A percentile compares a stretch with the other conserved stretches of the same genome.
phyloP scores from a whole-genome alignment of 257 asterid species.

The Penstemon newberryi region DNA sequence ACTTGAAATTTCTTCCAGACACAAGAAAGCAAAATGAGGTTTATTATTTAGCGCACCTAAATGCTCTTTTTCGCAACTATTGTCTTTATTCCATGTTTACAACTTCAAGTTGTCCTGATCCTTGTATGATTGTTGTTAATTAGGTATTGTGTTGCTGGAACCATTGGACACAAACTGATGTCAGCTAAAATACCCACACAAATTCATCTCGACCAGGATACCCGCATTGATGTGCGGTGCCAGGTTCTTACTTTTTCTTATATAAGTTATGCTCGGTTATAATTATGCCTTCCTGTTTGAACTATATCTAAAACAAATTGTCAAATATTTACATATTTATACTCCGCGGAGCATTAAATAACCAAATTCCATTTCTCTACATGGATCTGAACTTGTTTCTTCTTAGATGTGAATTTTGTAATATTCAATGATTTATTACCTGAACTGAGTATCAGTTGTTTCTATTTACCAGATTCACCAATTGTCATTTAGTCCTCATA shows the following conservation, averaged over 20 bases:
- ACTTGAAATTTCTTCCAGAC: not conserved
- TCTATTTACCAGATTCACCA: slow-evolving; percentile 48
- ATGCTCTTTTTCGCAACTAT: not conserved
- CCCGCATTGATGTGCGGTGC: slow-evolving; percentile 80
- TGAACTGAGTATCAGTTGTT: not conserved
- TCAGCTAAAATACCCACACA: slow-evolving; percentile 69
- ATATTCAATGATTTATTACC: not conserved
- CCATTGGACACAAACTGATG: slow-evolving; percentile 75
- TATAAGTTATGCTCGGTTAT: not conserved
- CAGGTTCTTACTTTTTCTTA: slow-evolving; percentile 50
- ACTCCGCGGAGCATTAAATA: slow-evolving; percentile 2
- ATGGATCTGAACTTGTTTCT: slow-evolving; percentile 3
- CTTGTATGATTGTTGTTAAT: slow-evolving; percentile 19
- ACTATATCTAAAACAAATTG: not conserved
- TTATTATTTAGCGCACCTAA: not conserved
- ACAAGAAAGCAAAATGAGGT: not conserved
- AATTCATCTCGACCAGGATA: slow-evolving; percentile 56
- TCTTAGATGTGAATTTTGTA: not conserved
- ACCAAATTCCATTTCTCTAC: not conserved
- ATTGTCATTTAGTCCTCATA: slow-evolving; percentile 80
- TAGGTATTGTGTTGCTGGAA: slow-evolving; percentile 86
- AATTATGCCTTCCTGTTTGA: not conserved
- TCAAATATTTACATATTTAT: not conserved
- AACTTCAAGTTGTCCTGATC: slow-evolving; percentile 18
- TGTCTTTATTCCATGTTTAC: slow-evolving; percentile 9